Percentiles rank a stretch among this genome's conserved stretches.
phyloP scores from a whole-genome alignment of 345 rosid genomes.

The Populus deltoides region DNA sequence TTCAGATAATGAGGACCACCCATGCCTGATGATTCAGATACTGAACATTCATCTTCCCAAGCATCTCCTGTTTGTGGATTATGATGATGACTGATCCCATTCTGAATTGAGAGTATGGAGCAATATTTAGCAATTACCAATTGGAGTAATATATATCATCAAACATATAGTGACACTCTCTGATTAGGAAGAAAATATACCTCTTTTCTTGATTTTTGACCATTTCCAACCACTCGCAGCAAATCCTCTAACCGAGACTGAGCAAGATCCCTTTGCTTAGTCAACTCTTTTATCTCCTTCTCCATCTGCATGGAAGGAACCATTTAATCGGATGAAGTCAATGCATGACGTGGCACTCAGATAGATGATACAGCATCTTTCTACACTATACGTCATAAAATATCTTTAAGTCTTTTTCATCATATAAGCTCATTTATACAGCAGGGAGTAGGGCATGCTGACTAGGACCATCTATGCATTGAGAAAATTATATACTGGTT shows the following conservation, averaged over 20 bases:
- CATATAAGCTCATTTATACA: not conserved
- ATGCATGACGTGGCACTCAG: not conserved
- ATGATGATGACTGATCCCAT: constrained; percentile 33
- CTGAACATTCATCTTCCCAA: constrained; percentile 70
- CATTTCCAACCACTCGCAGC: constrained; percentile 56
- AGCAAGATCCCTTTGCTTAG: constrained; percentile 81
- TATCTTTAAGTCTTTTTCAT: not conserved
- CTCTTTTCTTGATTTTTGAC: constrained; percentile 51
- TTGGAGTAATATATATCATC: constrained; percentile 1
- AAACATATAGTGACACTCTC: not conserved
- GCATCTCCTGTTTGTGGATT: constrained; percentile 34
- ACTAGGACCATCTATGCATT: not conserved
- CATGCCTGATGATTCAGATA: constrained; percentile 58
- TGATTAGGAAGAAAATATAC: constrained; percentile 20
- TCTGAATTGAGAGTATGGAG: constrained; percentile 35
- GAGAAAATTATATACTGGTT: not conserved
- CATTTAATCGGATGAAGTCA: constrained; percentile 15
- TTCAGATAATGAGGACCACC: constrained; percentile 27
- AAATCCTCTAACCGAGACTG: constrained; percentile 75
- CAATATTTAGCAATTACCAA: constrained; percentile 13
- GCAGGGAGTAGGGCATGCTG: not conserved
- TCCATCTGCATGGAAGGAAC: constrained; percentile 62
- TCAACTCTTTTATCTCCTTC: constrained; percentile 72
- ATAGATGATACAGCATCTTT: not conserved
- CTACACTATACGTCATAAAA: not conserved